Percentiles rank a stretch among this genome's conserved stretches.
These are phyloP conservation scores for Endoconidiophora laricicola DNA, from an alignment of 2,329 filamentous ascomycete species.

Conservation along the genomic window DNA sequence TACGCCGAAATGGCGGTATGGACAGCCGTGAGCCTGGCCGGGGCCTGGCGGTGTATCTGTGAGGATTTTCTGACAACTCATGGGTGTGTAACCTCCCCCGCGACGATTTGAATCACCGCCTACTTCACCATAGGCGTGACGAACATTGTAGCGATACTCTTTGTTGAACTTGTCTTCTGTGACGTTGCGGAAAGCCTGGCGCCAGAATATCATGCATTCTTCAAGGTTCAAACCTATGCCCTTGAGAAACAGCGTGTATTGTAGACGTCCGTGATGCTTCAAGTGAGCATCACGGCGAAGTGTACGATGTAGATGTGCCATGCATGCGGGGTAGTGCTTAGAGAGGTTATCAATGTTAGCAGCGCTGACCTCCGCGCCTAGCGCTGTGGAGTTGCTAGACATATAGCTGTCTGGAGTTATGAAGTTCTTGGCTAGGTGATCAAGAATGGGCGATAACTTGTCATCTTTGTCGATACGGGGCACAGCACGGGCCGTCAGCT, in stretches of 20 bases:
- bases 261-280: slow-evolving; percentile 82
- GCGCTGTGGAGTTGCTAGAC: slow-evolving; percentile 41
- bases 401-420: slow-evolving; percentile 78
- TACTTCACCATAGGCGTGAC: slow-evolving; percentile 89
- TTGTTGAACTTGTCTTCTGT: slow-evolving; percentile 95
- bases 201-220: slow-evolving; percentile 85
- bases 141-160: slow-evolving; percentile 91
- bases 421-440: slow-evolving; percentile 88
- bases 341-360: slow-evolving; percentile 65
- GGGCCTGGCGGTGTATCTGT: slow-evolving; percentile 74
- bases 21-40: slow-evolving; percentile 88
- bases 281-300: slow-evolving; percentile 78
- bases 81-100: slow-evolving; percentile 75
- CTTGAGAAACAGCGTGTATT: slow-evolving; percentile 94
- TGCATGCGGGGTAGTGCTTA: slow-evolving; percentile 77
- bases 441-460: slow-evolving; percentile 51
- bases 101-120: slow-evolving; percentile 81
- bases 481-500: slow-evolving; percentile 80
- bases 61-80: slow-evolving; percentile 88
- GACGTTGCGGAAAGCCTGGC: slow-evolving; percentile 65
- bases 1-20: slow-evolving; percentile 77
- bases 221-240: slow-evolving; percentile 86
- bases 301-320: slow-evolving; percentile 77
- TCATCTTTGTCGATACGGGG: slow-evolving; percentile 94
- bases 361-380: slow-evolving; percentile 58